phyloP scores from a whole-genome alignment of 306 rosid species.

The Trichosanthes truncata region DNA sequence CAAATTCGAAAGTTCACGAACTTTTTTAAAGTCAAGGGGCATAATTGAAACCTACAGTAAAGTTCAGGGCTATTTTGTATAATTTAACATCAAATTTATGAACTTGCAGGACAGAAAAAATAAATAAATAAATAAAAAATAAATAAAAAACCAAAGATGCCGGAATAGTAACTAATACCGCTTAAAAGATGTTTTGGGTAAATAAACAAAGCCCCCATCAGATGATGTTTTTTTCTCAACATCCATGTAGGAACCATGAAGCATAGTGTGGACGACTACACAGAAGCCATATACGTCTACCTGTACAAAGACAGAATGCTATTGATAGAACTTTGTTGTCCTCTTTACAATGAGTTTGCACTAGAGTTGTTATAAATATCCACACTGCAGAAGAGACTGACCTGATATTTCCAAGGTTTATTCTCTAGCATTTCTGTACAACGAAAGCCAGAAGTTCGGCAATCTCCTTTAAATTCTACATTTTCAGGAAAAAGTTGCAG shows the following conservation, averaged over 20 bases:
- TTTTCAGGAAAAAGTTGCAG: constrained; percentile 61
- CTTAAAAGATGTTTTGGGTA: constrained; percentile 59
- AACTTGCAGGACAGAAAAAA: background rate
- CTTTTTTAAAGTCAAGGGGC: too few relatives aligned
- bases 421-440: constrained; percentile 82
- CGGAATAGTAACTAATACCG: constrained; percentile 35
- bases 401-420: constrained; percentile 88
- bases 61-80: too few relatives aligned
- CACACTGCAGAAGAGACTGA: constrained; percentile 14
- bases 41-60: too few relatives aligned
- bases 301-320: constrained; percentile 32
- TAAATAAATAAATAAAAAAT: too few relatives aligned
- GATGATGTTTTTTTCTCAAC: constrained; percentile 54
- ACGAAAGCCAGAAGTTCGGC: constrained; percentile 88
- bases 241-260: constrained; percentile 73
- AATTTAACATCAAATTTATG: background rate
- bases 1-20: too few relatives aligned
- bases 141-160: constrained; percentile 9
- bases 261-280: constrained; percentile 64
- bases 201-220: constrained; percentile 44
- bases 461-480: constrained; percentile 59
- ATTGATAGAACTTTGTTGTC: background rate
- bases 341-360: background rate
- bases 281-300: constrained; percentile 82
- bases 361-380: background rate